Evolutionary conservation across 2,329 filamentous ascomycete species (phyloP).

Genomic region (Nemania sp.): DNA sequence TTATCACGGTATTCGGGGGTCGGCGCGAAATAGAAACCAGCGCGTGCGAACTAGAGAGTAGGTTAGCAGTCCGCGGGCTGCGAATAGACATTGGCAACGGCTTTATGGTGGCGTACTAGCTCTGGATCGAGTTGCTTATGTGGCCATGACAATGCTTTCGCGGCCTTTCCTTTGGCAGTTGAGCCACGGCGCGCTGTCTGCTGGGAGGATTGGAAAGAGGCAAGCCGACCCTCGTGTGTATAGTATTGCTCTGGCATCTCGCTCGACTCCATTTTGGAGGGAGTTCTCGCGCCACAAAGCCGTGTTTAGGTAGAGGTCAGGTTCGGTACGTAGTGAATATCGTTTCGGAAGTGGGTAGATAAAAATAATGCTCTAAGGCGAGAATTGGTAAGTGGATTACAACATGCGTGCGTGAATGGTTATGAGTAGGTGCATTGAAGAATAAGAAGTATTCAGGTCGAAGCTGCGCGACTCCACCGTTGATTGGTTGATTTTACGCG

Average conservation of each 20-base stretch:
- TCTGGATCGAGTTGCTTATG: slow-evolving; percentile 75
- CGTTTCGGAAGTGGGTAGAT: neutral
- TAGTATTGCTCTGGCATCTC: slow-evolving; percentile 63
- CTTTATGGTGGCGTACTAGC: slow-evolving; percentile 62
- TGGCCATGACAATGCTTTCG: slow-evolving; percentile 79
- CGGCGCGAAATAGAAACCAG: slow-evolving; percentile 91
- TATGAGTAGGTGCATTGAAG: slow-evolving; percentile 2
- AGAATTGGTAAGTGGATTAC: neutral
- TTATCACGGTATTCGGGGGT: slow-evolving; percentile 83
- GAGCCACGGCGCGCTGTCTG: slow-evolving; percentile 78
- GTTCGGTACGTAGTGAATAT: slow-evolving; percentile 7
- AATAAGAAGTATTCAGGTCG: slow-evolving; percentile 2
- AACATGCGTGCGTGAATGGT: slow-evolving; percentile 4
- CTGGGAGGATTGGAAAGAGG: slow-evolving; percentile 78
- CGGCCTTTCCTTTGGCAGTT: slow-evolving; percentile 67
- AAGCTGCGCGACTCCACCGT: slow-evolving; percentile 16
- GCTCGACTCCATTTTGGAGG: slow-evolving; percentile 46
- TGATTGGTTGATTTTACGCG: slow-evolving; percentile 47
- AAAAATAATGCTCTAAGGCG: neutral
- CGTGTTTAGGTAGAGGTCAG: neutral
- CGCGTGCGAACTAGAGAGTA: slow-evolving; percentile 78
- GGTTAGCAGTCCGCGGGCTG: slow-evolving; percentile 33
- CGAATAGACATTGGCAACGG: neutral
- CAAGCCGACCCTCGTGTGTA: slow-evolving; percentile 80
- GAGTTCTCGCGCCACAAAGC: slow-evolving; percentile 16